Base-by-base conservation (phyloP, 2,329 filamentous ascomycete species). In the Paracoccidioides brasiliensis region DNA sequence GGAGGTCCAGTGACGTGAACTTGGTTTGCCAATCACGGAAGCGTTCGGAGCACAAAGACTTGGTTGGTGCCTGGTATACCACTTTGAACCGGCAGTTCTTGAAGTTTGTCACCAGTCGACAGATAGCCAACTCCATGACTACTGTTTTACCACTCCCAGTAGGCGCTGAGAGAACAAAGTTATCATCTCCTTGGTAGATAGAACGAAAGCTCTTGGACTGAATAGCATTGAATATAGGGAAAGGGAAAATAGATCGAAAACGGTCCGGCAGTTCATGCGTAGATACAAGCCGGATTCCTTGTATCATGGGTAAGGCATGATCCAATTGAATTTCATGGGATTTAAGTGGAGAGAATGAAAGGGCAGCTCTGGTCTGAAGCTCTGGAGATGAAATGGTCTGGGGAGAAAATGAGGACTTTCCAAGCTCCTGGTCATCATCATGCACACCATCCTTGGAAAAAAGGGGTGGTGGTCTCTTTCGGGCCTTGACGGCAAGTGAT, bases 111-210 rank as follows among this genome's bases (percentile, higher is more conserved):
- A 86, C 75, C 2, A 90, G 74, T 56, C 81, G 82, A 69, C 87
- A 91, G 40, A 95, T 86, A 3, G 88, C 88, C 48, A 95, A 76
- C 68, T 95, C 89, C 59, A 94, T 78, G 8, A 93, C 77, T 0
- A 78, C 86, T 0, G 88, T 95, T 68, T 95, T 94, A 2, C 89
- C 88, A 67, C 88, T 90, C 7, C 88, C 88, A 0, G 88, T 95
- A 0, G 89, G 88, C 6, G 88, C 85, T 0, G 88, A 84, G 12
- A 94, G 75, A 0, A 93, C 86, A 12, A 93, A 75, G 60, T 94
- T 95, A 66, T 89, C 79, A 61, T 84, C 79, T 0, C 80, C 80
- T 5, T 76, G 72, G 66, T 87, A 91, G 0, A 87, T 76, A 0
- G 76, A 67, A 0, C 77, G 66, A 61, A 91, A 93, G 63, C 85